Percentiles rank a stretch among this genome's conserved stretches.
phyloP scores from a whole-genome alignment of 139 green algal species.

The Chlorella vulgaris region DNA sequence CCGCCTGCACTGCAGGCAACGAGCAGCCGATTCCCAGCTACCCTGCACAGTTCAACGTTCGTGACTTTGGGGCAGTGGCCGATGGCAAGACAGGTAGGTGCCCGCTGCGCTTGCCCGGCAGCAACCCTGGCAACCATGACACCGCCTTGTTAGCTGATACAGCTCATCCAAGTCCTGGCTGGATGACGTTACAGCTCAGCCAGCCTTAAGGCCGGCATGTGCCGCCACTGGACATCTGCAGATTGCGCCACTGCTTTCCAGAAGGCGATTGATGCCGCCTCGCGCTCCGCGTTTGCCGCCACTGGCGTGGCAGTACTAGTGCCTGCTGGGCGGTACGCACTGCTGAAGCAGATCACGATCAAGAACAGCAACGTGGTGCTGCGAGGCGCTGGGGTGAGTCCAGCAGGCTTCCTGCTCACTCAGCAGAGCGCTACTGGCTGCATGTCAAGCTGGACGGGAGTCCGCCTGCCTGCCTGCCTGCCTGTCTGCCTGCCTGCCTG shows the following conservation, averaged over 20 bases:
- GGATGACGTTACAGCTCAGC: not conserved
- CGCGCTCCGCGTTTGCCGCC: not conserved
- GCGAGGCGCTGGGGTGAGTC: slow-evolving; percentile 11
- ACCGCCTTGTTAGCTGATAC: not conserved
- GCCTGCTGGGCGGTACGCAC: not conserved
- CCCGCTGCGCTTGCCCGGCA: not conserved
- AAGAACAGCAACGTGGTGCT: slow-evolving; percentile 20
- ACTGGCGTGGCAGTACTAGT: not conserved
- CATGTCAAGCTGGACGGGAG: not conserved
- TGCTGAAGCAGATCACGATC: not conserved
- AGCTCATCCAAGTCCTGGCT: not conserved
- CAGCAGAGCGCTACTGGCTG: not conserved
- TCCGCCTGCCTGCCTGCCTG: not conserved
- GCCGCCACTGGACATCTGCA: not conserved
- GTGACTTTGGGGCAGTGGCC: not conserved
- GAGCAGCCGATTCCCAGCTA: slow-evolving; percentile 17
- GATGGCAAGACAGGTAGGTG: slow-evolving; percentile 13
- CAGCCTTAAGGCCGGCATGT: too few relatives aligned
- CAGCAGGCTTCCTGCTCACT: not conserved
- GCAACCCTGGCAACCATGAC: not conserved
- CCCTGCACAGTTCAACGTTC: not conserved
- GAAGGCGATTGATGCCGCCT: slow-evolving; percentile 11
- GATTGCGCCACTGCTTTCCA: slow-evolving; percentile 20
- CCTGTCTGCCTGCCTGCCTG: not conserved
- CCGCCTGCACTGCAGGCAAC: not conserved